Base-by-base conservation (phyloP, 345 rosid species). In the Eucalyptus erythrocorys region DNA sequence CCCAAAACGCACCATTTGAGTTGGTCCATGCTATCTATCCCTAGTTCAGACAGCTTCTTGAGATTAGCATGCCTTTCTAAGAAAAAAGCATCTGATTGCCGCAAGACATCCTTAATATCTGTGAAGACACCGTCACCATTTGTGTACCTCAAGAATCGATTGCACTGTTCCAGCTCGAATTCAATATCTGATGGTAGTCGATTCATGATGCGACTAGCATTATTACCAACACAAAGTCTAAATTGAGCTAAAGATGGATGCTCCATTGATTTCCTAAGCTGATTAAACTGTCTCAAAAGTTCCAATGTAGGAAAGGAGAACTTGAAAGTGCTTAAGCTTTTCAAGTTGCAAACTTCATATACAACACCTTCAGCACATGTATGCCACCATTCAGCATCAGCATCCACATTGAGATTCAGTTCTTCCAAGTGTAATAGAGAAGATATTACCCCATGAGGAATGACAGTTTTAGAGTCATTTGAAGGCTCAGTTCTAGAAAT, bases 1-100 rank as follows among this genome's bases (percentile, higher is more conserved):
- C 88, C 88, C 79, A 87, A 13, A 84, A 92, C 32, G 14, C 93
- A 92, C 40, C 89, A 88, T 7, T 88, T 87, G 43, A 91, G 88
- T 27, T 89, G 48, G 24, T 48, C 51, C 92, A 91, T 87, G 85
- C 53, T 86, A 42, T 59, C 27, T 6, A 55, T 61, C 27, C 91
- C 91, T 50, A 90, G 89, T 37, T 90, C 89, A 10, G 88, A 90
- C 5, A 92, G 88, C 79, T 12, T 90, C 47, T 7, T 61, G 1
- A 86, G 68, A 21, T 87, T 90, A 6, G 37, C 13, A 17, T 89
- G 90, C 5, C 85, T 89, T 40, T 92, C 91, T 86, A 92, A 81
- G 86, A 85, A 90, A 51, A 92, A 90, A 6, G 90, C 76, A 55
- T 86, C 50, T 48, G 90, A 64, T 42, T 80, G 34, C 12, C 24